Evolutionary conservation across 2,329 filamentous ascomycete genomes (phyloP).

Genomic region (Fusarium penzigii): DNA sequence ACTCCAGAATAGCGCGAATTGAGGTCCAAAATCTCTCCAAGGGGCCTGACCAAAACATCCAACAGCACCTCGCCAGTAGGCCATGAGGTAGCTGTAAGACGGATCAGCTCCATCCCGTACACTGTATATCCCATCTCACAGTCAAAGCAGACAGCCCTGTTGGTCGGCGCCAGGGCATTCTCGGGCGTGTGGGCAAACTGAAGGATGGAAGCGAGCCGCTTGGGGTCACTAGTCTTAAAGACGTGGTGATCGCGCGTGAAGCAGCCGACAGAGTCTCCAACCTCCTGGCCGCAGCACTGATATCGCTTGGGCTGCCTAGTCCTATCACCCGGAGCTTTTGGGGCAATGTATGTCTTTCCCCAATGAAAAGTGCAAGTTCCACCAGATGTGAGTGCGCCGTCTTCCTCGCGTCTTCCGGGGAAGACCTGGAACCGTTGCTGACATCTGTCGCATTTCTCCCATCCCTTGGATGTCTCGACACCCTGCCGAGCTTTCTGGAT

Average conservation of each 20-base stretch:
- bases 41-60: slow-evolving; percentile 81
- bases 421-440: slow-evolving; percentile 87
- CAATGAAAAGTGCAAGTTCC: slow-evolving; percentile 82
- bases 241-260: slow-evolving; percentile 73
- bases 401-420: slow-evolving; percentile 76
- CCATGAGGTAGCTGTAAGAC: slow-evolving; percentile 87
- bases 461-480: slow-evolving; percentile 68
- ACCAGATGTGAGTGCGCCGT: slow-evolving; percentile 73
- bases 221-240: slow-evolving; percentile 78
- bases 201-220: slow-evolving; percentile 73
- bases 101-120: slow-evolving; percentile 82
- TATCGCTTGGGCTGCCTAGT: slow-evolving; percentile 63
- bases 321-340: slow-evolving; percentile 56
- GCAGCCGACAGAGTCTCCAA: slow-evolving; percentile 77
- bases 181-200: slow-evolving; percentile 79
- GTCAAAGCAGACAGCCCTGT: slow-evolving; percentile 80
- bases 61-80: slow-evolving; percentile 73
- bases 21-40: slow-evolving; percentile 83
- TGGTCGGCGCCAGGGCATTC: slow-evolving; percentile 52
- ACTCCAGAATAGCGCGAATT: slow-evolving; percentile 94
- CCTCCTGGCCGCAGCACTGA: slow-evolving; percentile 74
- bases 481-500: slow-evolving; percentile 67
- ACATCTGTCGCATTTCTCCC: slow-evolving; percentile 89
- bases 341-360: slow-evolving; percentile 65
- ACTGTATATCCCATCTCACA: slow-evolving; percentile 98